Evolutionary conservation across 306 rosid genomes (phyloP).

Genomic region (Vigna mungo): DNA sequence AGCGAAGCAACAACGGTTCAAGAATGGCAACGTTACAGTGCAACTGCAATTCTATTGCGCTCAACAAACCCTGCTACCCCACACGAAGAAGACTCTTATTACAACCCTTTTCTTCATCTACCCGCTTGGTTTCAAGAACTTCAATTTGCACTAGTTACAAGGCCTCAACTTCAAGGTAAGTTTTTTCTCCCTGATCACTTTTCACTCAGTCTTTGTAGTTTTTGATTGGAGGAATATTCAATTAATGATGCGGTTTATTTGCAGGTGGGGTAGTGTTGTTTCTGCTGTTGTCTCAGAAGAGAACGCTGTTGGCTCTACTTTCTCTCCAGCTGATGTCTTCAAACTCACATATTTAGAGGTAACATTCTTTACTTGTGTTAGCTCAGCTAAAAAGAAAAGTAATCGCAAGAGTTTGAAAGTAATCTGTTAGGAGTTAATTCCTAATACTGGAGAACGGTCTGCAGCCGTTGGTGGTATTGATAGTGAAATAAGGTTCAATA

Average conservation of each 20-base stretch:
- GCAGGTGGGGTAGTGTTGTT: conserved; percentile 55
- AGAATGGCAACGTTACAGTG: conserved; percentile 66
- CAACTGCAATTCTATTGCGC: conserved; percentile 53
- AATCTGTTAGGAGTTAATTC: no score
- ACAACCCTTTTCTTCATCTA: conserved; percentile 38
- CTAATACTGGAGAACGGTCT: no score
- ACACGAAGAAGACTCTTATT: conserved; percentile 29
- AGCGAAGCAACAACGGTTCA: conserved; percentile 19
- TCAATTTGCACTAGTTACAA: conserved; percentile 41
- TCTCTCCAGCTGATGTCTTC: conserved; percentile 61
- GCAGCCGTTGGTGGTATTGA: no score
- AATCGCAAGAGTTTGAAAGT: no score
- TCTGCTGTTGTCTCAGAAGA: conserved; percentile 75
- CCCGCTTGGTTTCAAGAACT: conserved; percentile 41
- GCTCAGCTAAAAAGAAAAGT: not conserved
- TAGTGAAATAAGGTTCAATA: no score
- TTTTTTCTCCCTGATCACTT: conserved; percentile 8
- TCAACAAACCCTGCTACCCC: conserved; percentile 45
- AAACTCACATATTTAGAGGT: conserved; percentile 90
- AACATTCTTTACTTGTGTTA: conserved; percentile 29
- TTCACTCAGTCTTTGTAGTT: not conserved
- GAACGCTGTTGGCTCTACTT: conserved; percentile 58
- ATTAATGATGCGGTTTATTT: not conserved
- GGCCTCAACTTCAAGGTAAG: conserved; percentile 55
- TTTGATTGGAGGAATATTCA: not conserved